Percentiles rank a stretch among this genome's conserved stretches.
These are phyloP conservation scores for Kwoniella dejecticola DNA, from an alignment of 768 basidiomycete species.

Conservation along the genomic window DNA sequence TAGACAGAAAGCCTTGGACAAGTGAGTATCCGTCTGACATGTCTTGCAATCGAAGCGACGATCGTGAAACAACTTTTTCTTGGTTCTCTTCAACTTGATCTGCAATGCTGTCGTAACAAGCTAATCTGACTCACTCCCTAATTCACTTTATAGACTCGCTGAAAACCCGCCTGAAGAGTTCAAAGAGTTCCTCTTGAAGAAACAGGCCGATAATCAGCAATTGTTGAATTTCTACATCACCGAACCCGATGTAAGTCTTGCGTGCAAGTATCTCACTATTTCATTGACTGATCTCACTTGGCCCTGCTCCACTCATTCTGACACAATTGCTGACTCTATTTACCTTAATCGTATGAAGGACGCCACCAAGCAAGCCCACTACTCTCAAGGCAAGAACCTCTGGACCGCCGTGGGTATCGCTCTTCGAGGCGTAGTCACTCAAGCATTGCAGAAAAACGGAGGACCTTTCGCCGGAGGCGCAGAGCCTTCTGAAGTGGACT, in stretches of 20 bases:
- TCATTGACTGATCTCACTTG: no score
- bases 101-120: no score
- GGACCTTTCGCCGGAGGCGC: slow-evolving; percentile 42
- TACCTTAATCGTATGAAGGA: no score
- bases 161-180: slow-evolving; percentile 40
- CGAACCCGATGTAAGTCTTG: slow-evolving; percentile 41
- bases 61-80: no score
- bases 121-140: not conserved
- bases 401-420: slow-evolving; percentile 47
- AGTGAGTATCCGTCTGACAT: no score
- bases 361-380: slow-evolving; percentile 32
- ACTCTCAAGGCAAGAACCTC: slow-evolving; percentile 31
- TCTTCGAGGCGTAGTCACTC: slow-evolving; percentile 43
- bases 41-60: no score
- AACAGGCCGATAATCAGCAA: slow-evolving; percentile 37
- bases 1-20: slow-evolving; percentile 46
- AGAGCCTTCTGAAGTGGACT: slow-evolving; percentile 43
- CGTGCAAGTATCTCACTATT: no score
- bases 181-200: slow-evolving; percentile 43
- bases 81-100: no score
- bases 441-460: slow-evolving; percentile 45
- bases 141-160: slow-evolving; percentile 28
- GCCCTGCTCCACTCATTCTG: no score
- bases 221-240: slow-evolving; percentile 41
- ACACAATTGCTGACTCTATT: no score